A percentile compares a stretch with the other conserved stretches of the same genome.
phyloP scores from a whole-genome alignment of 2,329 filamentous ascomycete species.

The Calonectria henricotiae region DNA sequence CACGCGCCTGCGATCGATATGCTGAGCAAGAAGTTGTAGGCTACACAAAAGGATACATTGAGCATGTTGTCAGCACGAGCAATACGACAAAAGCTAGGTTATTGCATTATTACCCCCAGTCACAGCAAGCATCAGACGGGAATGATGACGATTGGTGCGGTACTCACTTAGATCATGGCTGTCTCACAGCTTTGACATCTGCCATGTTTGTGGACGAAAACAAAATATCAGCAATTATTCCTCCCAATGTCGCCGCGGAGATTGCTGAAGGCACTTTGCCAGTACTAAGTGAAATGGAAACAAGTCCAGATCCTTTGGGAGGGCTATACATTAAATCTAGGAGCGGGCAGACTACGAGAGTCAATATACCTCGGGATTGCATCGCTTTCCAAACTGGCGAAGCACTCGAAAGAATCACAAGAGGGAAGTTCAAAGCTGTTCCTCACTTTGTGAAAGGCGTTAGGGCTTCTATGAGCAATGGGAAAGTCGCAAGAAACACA shows the following conservation, averaged over 20 bases:
- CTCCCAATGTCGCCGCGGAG: constrained; percentile 34
- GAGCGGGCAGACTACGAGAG: constrained; percentile 86
- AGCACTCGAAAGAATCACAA: constrained; percentile 90
- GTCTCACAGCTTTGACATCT: constrained; percentile 92
- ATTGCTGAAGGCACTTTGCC: constrained; percentile 56
- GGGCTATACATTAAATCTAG: constrained; percentile 95
- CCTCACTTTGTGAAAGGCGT: constrained; percentile 94
- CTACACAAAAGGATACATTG: constrained; percentile 85
- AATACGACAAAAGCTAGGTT: constrained; percentile 92
- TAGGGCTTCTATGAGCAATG: constrained; percentile 67
- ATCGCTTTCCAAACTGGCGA: constrained; percentile 98
- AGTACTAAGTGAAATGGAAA: constrained; percentile 78
- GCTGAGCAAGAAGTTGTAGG: constrained; percentile 83
- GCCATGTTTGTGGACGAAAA: constrained; percentile 96
- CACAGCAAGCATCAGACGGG: constrained; percentile 56
- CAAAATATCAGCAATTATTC: constrained; percentile 58
- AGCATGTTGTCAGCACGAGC: constrained; percentile 88
- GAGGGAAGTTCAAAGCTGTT: constrained; percentile 91
- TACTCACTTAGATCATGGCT: constrained; percentile 91
- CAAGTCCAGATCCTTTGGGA: constrained; percentile 86
- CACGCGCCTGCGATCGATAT: constrained; percentile 90
- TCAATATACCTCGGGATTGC: constrained; percentile 91
- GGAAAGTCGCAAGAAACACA: constrained; percentile 84
- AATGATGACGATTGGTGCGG: constrained; percentile 95
- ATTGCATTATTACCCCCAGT: constrained; percentile 90